Base-by-base conservation (phyloP, 106 monocot genomes). In the Acanthochlamys bracteata region DNA sequence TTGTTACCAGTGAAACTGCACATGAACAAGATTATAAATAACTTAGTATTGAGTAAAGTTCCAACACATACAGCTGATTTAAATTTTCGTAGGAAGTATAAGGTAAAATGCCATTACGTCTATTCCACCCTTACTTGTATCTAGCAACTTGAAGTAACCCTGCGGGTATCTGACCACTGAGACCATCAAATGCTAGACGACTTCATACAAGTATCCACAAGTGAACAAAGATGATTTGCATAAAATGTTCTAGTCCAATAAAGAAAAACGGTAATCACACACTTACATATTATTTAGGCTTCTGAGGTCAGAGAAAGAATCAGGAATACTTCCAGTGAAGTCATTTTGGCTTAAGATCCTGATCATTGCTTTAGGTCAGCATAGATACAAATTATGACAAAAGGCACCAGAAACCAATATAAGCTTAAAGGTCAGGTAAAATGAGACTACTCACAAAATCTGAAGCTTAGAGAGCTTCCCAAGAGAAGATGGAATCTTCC, bases 1-100 rank as follows among this genome's bases (percentile, higher is more conserved):
- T 69, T 77, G 70, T 86, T 95, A 57, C 84, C 95, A 24, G 86
- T 79, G 78, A 90, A 95, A 80, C 94, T 95, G 79, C 41, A 55
- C 4, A 22, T 3, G 10, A 46, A 2, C 20, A 20, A 20, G 10
- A 55, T 10, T 21, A 3, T 20, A 20, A 55, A 55, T 21, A 55
- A 55, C 4, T 55, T 10, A 20, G 11, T 10, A 6, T 6, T 17
- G 4, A 20, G 20, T 20, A 55, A 17, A 20, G 20, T 55, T 21
- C 55, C 4, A 55, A 20, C 10, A 55, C n/a, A n/a, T n/a, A n/a
- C n/a, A 55, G 20, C 55, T 55, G 33, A 1, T 33, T 33, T 33
- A n/a, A n/a, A n/a, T n/a, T n/a, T n/a, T n/a, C n/a, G n/a, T n/a
- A n/a, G n/a, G n/a, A n/a, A n/a, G n/a, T n/a, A n/a, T n/a, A n/a